Base-by-base conservation (phyloP, 495 filamentous ascomycete genomes). In the Daldinia childiae region DNA sequence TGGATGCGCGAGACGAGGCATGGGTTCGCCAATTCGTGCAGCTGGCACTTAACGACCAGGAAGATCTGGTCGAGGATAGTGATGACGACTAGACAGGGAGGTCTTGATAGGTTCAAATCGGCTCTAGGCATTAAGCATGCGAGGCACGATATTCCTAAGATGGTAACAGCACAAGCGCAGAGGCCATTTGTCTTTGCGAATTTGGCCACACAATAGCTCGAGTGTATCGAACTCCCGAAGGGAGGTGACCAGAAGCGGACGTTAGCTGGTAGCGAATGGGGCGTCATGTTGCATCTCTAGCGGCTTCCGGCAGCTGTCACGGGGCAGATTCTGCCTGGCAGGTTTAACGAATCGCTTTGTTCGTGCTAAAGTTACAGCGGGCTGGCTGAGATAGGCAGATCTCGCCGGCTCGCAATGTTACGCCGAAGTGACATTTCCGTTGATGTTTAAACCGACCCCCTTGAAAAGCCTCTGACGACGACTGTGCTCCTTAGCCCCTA, bases 11-110 rank as follows among this genome's bases (percentile, higher is more conserved):
- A 21, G 76, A 86, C 19, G 79, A 79, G 58, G 82, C 79, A 11
- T 88, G 86, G 86, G 68, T 88, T 36, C 79, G 84, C 54, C 80
- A 80, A 65, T 88, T 88, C 75, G 85, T 88, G 11, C 80, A 78
- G 73, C 79, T 84, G 58, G 86, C 85, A 19, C 76, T 87, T 61
- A 80, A 84, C 38, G 86, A 88, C 64, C 76, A 85, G 70, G 86
- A 88, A 75, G 80, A 87, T 73, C 68, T 79, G 41, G 39, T 84
- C 24, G 81, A 79, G 51, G 82, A 81, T 54, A 74, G 74, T 60
- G 79, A 81, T 32, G 78, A 80, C 54, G 80, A 81, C 4, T 77
- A 69, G 62, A 54, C 60, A 58, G 51, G 52, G 61, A 8, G 21
- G 14, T 55, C 34, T 54, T 68, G 71, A 73, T 73, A 73, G 71